Conservation (phyloP, 2,329 filamentous ascomycete genomes). For the Pyrenophora tritici-repentis region DNA sequence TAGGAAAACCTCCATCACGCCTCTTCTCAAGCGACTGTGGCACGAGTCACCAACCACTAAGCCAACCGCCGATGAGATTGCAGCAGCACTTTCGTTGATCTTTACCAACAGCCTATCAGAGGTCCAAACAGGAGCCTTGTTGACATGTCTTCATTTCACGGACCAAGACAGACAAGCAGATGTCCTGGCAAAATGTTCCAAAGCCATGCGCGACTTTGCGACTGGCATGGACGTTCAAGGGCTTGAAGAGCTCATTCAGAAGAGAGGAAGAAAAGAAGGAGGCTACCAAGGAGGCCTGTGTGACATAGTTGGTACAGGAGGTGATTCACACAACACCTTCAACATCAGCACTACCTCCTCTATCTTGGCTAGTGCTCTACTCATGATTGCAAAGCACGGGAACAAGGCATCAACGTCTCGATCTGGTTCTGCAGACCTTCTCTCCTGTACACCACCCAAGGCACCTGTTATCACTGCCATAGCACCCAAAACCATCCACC, state of each 20-base stretch:
- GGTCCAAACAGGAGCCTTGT: constrained; percentile 81
- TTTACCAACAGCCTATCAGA: constrained; percentile 90
- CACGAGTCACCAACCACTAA: constrained; percentile 54
- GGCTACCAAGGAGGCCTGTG: constrained; percentile 81
- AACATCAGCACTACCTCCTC: constrained; percentile 96
- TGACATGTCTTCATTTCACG: constrained; percentile 92
- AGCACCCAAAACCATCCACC: constrained; percentile 69
- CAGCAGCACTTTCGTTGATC: constrained; percentile 85
- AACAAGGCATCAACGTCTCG: constrained; percentile 95
- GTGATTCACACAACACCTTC: constrained; percentile 96
- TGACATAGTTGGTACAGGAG: constrained; percentile 96
- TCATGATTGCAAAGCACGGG: constrained; percentile 91
- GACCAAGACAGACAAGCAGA: constrained; percentile 81
- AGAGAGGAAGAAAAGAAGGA: constrained; percentile 68
- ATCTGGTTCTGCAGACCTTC: constrained; percentile 90
- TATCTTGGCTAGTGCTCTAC: constrained; percentile 83
- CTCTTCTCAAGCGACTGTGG: constrained; percentile 75
- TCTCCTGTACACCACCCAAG: constrained; percentile 73
- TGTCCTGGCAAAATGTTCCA: constrained; percentile 83
- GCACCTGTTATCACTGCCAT: constrained; percentile 77
- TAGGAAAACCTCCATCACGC: constrained; percentile 63
- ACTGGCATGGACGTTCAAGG: constrained; percentile 69
- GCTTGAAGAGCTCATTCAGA: constrained; percentile 65
- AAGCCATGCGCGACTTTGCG: constrained; percentile 81
- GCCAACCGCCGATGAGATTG: constrained; percentile 75